A percentile compares a stretch with the other conserved stretches of the same genome.
These are phyloP conservation scores for Mycosphaerella arachidis DNA, from an alignment of 2,329 filamentous ascomycete genomes.

Conservation along the genomic window DNA sequence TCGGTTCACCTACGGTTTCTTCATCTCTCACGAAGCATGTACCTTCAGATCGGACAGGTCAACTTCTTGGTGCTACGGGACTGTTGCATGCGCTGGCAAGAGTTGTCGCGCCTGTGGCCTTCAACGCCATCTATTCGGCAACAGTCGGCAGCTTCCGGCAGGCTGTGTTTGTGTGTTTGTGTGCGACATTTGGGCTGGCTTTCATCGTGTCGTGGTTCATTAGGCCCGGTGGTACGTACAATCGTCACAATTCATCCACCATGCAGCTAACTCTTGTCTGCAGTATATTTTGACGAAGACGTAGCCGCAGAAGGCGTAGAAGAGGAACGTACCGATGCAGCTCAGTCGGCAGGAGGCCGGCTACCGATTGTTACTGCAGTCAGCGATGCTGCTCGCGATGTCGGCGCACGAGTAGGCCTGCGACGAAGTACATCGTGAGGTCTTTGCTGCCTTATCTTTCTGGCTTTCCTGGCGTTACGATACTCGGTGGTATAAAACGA, in stretches of 20 bases:
- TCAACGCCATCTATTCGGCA: constrained; percentile 78
- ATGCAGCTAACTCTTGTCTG: neutral
- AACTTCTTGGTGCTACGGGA: constrained; percentile 83
- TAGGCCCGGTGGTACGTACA: constrained; percentile 64
- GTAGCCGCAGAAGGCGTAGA: constrained; percentile 9
- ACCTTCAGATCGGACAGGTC: constrained; percentile 72
- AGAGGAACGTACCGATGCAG: constrained; percentile 2
- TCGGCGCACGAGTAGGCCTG: neutral
- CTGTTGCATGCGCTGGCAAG: constrained; percentile 77
- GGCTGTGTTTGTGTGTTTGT: constrained; percentile 74
- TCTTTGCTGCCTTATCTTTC: neutral
- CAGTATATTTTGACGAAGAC: constrained; percentile 21
- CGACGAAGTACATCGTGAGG: neutral
- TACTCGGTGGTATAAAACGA: neutral
- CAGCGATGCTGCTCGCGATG: neutral
- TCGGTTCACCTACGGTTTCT: constrained; percentile 80
- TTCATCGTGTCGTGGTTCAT: constrained; percentile 67
- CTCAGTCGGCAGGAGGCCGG: neutral
- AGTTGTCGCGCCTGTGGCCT: constrained; percentile 73
- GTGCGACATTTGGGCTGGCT: constrained; percentile 60
- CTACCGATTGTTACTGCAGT: constrained; percentile 11
- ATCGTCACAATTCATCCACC: neutral
- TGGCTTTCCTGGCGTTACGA: neutral
- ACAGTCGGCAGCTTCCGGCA: constrained; percentile 77
- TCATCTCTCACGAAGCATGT: constrained; percentile 87